Evolutionary conservation across 495 filamentous ascomycete genomes (phyloP), one percentile per base, ranked within the genome.

Genomic region (Glonium stellatum): DNA sequence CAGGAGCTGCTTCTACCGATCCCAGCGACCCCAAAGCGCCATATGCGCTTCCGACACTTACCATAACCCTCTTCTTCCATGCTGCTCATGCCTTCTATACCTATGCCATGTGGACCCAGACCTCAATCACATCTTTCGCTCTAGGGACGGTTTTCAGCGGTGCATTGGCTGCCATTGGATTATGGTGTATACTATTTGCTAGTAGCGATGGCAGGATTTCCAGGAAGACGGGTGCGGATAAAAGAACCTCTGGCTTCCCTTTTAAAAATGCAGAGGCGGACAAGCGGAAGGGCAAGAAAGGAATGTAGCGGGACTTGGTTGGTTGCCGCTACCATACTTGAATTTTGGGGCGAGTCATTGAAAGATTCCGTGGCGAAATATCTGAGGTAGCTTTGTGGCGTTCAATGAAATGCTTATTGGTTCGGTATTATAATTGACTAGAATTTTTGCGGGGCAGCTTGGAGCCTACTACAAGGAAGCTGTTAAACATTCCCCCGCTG

Each of bases 161-260:
- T 1, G 13, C 70, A 13, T 70, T 95, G 56, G 82, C 81, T 9
- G 73, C 76, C 1, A 69, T 89, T 18, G 90, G 85, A 4, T 66
- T 86, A 9, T 95, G 88, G 88, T 84, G 84, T 63, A 63, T 90
- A 53, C 66, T 95, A 42, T 96, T 95, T 68, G 88, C 79, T 0
- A 85, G 76, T 41, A 82, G 79, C 22, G 73, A 81, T 62, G 83
- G 81, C 1, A 74, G 76, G 54, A 85, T 90, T 52, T 86, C 80
- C 67, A 76, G 80, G 60, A 82, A 80, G 71, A 92, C 87, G 0
- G 88, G 88, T 0, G 87, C 83, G 5, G 90, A 93, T 69, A 88
- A 89, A 76, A 78, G 87, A 67, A 89, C 82, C 13, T 82, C 85
- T 59, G 86, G 87, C 25, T 95, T 85, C 67, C 90, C 90, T n/a